Base-by-base conservation (phyloP, 768 basidiomycete genomes). In the Rhodotorula toruloides region DNA sequence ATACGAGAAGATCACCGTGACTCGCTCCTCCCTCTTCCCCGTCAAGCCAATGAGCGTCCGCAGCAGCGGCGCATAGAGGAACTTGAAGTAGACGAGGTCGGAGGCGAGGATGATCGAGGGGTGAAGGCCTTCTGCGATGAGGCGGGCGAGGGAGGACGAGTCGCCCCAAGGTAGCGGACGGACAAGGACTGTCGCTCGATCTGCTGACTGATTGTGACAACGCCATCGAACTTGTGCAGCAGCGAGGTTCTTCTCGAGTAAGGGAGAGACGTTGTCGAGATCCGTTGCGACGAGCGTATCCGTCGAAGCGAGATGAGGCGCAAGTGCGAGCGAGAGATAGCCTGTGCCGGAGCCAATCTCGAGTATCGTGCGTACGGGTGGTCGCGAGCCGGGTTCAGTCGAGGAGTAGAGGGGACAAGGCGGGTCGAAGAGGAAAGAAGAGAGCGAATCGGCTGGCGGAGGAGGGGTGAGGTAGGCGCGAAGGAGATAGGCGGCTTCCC, bases 291-390 rank as follows among this genome's bases (percentile, higher is more conserved):
- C 72, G 19, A 78, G 72, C 71, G 25, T 5, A 2, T 27, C 36
- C 8, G 8, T 4, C 34, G 13, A 10, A 36, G 44, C 12, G n/a
- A 54, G 53, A 16, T 37, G 34, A 9, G 53, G 53, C n/a, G 53
- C 84, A 21, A 84, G 72, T 11, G 78, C 76, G 29, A 81, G 76
- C 16, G 79, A 83, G 17, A 88, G 84, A 58, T 86, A 78, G 29
- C 90, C 85, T 27, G 85, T 83, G 4, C 91, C 90, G 17, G 89
- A 87, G 17, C 90, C 91, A 9, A 92, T 82, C 77, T 93, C 90
- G 57, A 94, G 75, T 21, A 86, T 70, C 10, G 60, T 65, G 3
- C 67, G 57, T 21, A 67, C 62, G 3, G 42, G 50, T 0, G 50
- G 1, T 7, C 57, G 40, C 25, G 87, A 79, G 37, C 90, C 89